Conservation (phyloP, 495 filamentous ascomycete species). For the Aspergillus haitiensis region DNA sequence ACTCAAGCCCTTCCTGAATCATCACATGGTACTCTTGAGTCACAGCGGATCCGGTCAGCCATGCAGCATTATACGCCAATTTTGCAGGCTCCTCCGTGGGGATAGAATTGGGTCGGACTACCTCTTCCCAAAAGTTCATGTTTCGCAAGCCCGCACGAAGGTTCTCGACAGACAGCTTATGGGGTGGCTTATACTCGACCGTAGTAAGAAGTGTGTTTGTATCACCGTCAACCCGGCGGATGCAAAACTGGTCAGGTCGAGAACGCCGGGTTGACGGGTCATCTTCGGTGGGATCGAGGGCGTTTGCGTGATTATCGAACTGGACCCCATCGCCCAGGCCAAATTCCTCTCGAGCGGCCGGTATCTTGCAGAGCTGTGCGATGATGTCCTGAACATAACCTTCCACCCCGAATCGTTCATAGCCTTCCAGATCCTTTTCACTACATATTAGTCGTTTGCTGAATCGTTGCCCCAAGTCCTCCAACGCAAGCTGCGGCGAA, state of each 20-base stretch:
- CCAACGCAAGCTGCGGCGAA: slow-evolving; percentile 17
- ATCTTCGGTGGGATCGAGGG: slow-evolving; percentile 15
- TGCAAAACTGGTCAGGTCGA: slow-evolving; percentile 29
- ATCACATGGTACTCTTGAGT: slow-evolving; percentile 36
- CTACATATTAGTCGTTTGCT: slow-evolving; percentile 25
- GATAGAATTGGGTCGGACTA: slow-evolving; percentile 21
- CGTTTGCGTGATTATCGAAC: slow-evolving; percentile 36
- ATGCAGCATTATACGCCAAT: slow-evolving; percentile 26
- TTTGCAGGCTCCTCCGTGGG: slow-evolving; percentile 23
- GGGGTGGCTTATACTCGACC: slow-evolving; percentile 40
- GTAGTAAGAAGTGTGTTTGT: slow-evolving; percentile 29
- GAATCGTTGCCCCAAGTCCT: slow-evolving; percentile 19
- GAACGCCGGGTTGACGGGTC: neutral
- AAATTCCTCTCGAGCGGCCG: slow-evolving; percentile 30
- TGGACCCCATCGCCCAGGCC: slow-evolving; percentile 27
- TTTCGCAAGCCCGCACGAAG: slow-evolving; percentile 32
- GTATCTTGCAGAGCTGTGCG: slow-evolving; percentile 29
- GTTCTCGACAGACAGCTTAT: slow-evolving; percentile 37
- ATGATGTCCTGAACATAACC: slow-evolving; percentile 36
- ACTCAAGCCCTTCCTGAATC: slow-evolving; percentile 33
- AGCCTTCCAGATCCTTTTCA: slow-evolving; percentile 33
- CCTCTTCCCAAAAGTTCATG: slow-evolving; percentile 28
- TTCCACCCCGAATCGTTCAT: slow-evolving; percentile 34
- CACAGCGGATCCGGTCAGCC: no score
- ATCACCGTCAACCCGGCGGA: slow-evolving; percentile 26